Evolutionary conservation across 495 filamentous ascomycete species (phyloP).

Genomic region (Letharia lupina): DNA sequence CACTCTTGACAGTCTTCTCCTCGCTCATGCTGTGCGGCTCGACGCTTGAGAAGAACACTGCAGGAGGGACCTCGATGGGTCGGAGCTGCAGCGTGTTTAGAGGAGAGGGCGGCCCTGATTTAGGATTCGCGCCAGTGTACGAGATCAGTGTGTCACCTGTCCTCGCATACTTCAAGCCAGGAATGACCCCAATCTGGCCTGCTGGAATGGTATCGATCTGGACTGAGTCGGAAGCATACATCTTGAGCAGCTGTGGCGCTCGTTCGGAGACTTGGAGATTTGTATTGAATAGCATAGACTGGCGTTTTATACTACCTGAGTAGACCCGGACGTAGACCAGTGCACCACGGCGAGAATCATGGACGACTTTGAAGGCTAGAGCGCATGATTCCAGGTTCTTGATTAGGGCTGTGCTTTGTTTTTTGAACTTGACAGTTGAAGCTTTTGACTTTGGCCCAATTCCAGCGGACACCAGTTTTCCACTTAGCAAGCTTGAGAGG

Average conservation of each 20-base stretch:
- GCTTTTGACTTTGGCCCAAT: slow-evolving; percentile 26
- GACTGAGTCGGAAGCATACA: slow-evolving; percentile 83
- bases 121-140: slow-evolving; percentile 53
- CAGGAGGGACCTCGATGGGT: slow-evolving; percentile 82
- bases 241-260: slow-evolving; percentile 73
- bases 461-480: slow-evolving; percentile 40
- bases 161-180: slow-evolving; percentile 77
- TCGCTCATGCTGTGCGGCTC: slow-evolving; percentile 75
- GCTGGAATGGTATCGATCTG: slow-evolving; percentile 71
- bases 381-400: slow-evolving; percentile 63
- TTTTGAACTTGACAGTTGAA: slow-evolving; percentile 29
- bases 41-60: slow-evolving; percentile 90
- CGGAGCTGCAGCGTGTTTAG: slow-evolving; percentile 72
- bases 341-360: slow-evolving; percentile 75
- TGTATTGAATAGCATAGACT: slow-evolving; percentile 75
- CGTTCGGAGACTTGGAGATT: slow-evolving; percentile 75
- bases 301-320: slow-evolving; percentile 66
- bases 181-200: slow-evolving; percentile 94
- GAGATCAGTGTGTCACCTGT: slow-evolving; percentile 89
- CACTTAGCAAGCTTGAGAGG: slow-evolving; percentile 45
- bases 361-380: slow-evolving; percentile 93
- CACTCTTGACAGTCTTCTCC: slow-evolving; percentile 67
- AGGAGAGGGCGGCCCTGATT: slow-evolving; percentile 55
- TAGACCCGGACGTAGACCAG: slow-evolving; percentile 92
- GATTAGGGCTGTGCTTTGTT: slow-evolving; percentile 32